phyloP scores from a whole-genome alignment of 2,329 filamentous ascomycete species.

The Microcyclospora pomicola region DNA sequence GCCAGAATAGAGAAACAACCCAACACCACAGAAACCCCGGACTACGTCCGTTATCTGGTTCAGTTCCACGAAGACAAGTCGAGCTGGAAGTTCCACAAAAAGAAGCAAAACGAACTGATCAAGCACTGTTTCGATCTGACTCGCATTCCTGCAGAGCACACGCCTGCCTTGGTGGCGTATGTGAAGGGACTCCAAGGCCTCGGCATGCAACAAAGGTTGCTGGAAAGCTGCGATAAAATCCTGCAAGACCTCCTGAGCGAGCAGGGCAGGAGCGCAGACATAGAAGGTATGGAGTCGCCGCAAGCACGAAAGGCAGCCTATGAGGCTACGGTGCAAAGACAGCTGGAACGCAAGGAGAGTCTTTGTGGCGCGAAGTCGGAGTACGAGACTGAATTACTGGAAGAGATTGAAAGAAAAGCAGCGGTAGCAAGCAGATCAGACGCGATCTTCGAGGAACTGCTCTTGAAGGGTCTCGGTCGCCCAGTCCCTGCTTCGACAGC shows the following conservation, averaged over 20 bases:
- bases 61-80: conserved; percentile 58
- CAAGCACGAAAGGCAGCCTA: conserved; percentile 24
- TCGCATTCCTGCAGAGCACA: conserved; percentile 56
- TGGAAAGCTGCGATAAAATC: conserved; percentile 49
- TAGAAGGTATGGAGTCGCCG: conserved; percentile 28
- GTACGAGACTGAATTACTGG: conserved; percentile 21
- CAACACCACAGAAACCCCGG: conserved; percentile 23
- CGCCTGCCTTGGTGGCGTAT: conserved; percentile 60
- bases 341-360: conserved; percentile 12
- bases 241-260: conserved; percentile 44
- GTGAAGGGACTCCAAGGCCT: conserved; percentile 65
- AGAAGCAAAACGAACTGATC: conserved; percentile 70
- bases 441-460: conserved; percentile 9
- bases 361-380: conserved; percentile 18
- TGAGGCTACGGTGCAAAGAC: conserved; percentile 23
- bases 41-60: conserved; percentile 61
- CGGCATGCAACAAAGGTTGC: conserved; percentile 51
- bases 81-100: conserved; percentile 94
- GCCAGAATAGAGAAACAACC: background rate
- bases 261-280: conserved; percentile 33
- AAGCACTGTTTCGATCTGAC: conserved; percentile 66
- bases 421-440: conserved; percentile 14
- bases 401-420: conserved; percentile 22
- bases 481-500: background rate
- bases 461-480: conserved; percentile 5